phyloP scores from a whole-genome alignment of 2,329 filamentous ascomycete species.

The Arthrobotrys musiformis region DNA sequence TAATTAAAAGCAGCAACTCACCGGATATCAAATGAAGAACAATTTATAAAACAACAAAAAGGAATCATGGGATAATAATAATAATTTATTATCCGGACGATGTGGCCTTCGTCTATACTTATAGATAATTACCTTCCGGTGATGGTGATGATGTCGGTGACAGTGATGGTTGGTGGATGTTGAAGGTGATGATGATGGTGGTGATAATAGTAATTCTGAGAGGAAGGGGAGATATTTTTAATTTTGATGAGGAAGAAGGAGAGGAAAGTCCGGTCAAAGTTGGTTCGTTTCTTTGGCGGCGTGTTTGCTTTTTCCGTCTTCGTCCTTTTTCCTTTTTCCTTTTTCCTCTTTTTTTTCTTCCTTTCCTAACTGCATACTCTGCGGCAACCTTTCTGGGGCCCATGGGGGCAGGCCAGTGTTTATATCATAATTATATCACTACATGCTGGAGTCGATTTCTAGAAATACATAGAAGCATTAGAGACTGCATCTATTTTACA shows the following conservation, averaged over 20 bases:
- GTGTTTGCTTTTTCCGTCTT: constrained; percentile 36
- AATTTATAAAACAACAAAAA: neutral
- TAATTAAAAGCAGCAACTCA: too few relatives aligned
- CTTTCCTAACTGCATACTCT: too few relatives aligned
- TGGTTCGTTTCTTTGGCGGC: constrained; percentile 17
- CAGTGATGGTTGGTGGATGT: neutral
- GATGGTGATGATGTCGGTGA: neutral
- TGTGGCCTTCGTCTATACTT: constrained; percentile 23
- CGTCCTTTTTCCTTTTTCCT: neutral
- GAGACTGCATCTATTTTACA: too few relatives aligned
- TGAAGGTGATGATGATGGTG: neutral
- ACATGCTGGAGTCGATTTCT: too few relatives aligned
- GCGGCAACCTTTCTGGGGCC: neutral
- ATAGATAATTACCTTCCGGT: neutral
- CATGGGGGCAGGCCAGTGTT: neutral
- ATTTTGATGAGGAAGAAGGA: constrained; percentile 46
- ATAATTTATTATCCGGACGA: neutral
- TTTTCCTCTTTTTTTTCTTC: neutral
- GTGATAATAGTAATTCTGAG: neutral
- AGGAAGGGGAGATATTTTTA: constrained; percentile 17
- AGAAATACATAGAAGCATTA: too few relatives aligned
- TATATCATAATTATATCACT: too few relatives aligned
- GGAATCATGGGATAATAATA: neutral
- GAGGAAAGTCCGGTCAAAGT: constrained; percentile 38
- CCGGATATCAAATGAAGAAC: too few relatives aligned